Percentiles rank a stretch among this genome's conserved stretches.
Conservation (phyloP, 768 basidiomycete genomes). For the Coprinopsis cinerea region DNA sequence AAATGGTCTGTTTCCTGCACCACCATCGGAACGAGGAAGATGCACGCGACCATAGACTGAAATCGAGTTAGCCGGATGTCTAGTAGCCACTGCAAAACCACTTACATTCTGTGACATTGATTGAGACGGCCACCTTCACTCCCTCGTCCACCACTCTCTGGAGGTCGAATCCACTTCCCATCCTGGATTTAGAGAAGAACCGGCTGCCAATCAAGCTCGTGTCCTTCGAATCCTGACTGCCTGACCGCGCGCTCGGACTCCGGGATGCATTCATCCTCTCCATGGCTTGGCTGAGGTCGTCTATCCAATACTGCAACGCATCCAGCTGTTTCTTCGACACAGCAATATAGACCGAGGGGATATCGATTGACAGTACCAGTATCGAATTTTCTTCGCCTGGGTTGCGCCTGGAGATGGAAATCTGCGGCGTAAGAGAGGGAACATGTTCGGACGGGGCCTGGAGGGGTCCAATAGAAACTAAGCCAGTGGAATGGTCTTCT, state of each 20-base stretch:
- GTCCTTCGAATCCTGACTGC: constrained; percentile 41
- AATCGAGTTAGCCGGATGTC: neutral
- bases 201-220: constrained; percentile 74
- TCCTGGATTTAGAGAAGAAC: constrained; percentile 60
- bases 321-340: constrained; percentile 66
- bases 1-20: constrained; percentile 36
- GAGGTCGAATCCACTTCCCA: constrained; percentile 26
- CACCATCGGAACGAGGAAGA: constrained; percentile 39
- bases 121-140: neutral
- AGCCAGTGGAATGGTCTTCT: constrained; percentile 5
- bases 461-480: constrained; percentile 14
- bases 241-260: constrained; percentile 18
- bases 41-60: constrained; percentile 37
- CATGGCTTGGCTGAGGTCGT: constrained; percentile 73
- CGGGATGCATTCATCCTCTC: constrained; percentile 33
- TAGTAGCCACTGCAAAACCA: constrained; percentile 19
- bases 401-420: constrained; percentile 26
- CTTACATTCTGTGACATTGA: constrained; percentile 24
- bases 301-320: constrained; percentile 80
- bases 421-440: constrained; percentile 26
- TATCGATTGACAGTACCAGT: constrained; percentile 28
- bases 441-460: neutral
- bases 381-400: constrained; percentile 14
- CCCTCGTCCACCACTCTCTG: neutral
- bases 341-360: constrained; percentile 61